Conservation (phyloP, 2,329 filamentous ascomycete species). For the Cucurbitaria berberidis region DNA sequence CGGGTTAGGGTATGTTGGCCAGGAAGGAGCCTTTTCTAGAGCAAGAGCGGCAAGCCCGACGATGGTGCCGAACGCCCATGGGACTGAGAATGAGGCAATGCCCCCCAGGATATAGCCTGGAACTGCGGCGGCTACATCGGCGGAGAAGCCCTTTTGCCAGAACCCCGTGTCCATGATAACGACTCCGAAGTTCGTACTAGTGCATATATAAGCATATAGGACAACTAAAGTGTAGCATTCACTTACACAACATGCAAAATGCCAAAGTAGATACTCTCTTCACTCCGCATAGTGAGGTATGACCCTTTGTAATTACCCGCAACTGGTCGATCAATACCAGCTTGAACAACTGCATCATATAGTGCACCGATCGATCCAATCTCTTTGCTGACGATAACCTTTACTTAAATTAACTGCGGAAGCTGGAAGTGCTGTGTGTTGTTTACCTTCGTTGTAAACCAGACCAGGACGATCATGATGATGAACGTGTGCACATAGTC, state of each 20-base stretch:
- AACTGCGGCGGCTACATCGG: conserved; percentile 54
- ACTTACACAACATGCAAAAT: conserved; percentile 49
- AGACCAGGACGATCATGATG: conserved; percentile 60
- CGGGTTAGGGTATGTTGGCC: conserved; percentile 60
- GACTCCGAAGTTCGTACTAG: conserved; percentile 58
- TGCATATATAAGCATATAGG: conserved; percentile 5
- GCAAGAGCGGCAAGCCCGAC: conserved; percentile 58
- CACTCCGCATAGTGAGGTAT: conserved; percentile 63
- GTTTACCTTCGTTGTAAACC: conserved; percentile 57
- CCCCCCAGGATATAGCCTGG: conserved; percentile 61
- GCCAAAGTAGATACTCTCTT: conserved; percentile 58
- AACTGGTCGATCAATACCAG: conserved; percentile 55
- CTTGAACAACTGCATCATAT: conserved; percentile 57
- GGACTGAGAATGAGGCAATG: conserved; percentile 61
- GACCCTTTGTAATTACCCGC: conserved; percentile 61
- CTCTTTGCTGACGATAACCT: conserved; percentile 35
- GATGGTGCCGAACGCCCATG: conserved; percentile 60
- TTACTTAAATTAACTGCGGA: background rate
- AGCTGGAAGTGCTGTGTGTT: conserved; percentile 49
- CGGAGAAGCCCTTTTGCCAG: conserved; percentile 61
- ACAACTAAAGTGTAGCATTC: background rate
- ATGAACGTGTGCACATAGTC: conserved; percentile 63
- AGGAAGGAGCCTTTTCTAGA: conserved; percentile 56
- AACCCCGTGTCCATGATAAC: conserved; percentile 63
- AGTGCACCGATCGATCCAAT: conserved; percentile 57